These are phyloP conservation scores for Suillus fuscotomentosus DNA, from an alignment of 768 basidiomycete genomes.

Conservation along the genomic window DNA sequence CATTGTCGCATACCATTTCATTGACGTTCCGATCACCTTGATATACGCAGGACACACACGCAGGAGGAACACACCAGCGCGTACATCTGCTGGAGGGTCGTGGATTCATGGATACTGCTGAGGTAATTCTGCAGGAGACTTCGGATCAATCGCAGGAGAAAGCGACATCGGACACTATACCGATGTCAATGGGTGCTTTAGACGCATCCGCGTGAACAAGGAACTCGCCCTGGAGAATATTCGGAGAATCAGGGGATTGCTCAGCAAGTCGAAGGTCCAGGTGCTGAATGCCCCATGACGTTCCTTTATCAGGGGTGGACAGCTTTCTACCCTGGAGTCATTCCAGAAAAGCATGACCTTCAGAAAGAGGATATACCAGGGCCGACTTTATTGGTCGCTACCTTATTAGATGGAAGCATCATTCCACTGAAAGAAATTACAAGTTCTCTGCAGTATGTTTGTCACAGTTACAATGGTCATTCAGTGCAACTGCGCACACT, in stretches of 20 bases:
- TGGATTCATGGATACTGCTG: conserved; percentile 46
- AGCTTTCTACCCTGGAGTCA: conserved; percentile 5
- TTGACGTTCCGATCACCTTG: neutral
- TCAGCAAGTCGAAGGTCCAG: conserved; percentile 37
- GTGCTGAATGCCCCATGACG: conserved; percentile 51
- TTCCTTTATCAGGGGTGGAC: conserved; percentile 40
- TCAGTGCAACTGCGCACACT: neutral
- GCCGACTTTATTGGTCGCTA: neutral
- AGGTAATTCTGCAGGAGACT: conserved; percentile 58
- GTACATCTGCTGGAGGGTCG: conserved; percentile 49
- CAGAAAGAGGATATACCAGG: neutral
- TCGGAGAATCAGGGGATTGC: conserved; percentile 34
- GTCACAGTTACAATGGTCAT: neutral
- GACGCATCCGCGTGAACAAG: conserved; percentile 42
- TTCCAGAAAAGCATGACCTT: neutral
- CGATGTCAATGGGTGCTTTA: conserved; percentile 25
- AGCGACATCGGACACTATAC: conserved; percentile 32
- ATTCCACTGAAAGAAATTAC: neutral
- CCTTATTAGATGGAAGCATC: neutral
- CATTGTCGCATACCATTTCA: neutral
- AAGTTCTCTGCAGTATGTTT: neutral
- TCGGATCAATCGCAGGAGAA: conserved; percentile 47
- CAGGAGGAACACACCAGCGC: conserved; percentile 50
- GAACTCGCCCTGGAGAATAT: conserved; percentile 42
- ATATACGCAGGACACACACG: conserved; percentile 43